Base-by-base conservation (phyloP, 768 basidiomycete species). In the Hypsizygus marmoreus region DNA sequence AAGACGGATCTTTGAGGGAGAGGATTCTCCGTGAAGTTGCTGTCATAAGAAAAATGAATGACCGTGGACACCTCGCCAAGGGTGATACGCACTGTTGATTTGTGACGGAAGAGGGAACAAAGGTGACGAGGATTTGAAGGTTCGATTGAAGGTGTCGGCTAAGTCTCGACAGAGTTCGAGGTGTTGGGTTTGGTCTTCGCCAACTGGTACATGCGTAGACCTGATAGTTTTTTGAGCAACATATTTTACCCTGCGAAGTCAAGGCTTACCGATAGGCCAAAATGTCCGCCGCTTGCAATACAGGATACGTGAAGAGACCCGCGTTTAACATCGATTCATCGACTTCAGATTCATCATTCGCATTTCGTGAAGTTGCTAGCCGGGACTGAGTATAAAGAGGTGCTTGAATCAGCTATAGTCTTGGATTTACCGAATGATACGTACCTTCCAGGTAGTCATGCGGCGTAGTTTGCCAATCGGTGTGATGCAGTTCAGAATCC, bases 401-500 rank as follows among this genome's bases (percentile, higher is more conserved):
- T 26, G 50, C 41, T 48, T n/a, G 44, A 28, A 23, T 46, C 34
- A 20, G 23, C 34, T 13, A 8, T 3, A 20, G 14, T 50, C 45
- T 19, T 16, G 14, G 14, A 26, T 8, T n/a, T n/a, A n/a, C n/a
- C n/a, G 5, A 14, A 24, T 10, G 26, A 12, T 12, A 49, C 71
- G 22, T 48, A 89, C 92, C 81, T 97, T 98, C 93, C 95, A 97
- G 0, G 91, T 93, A 4, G 94, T 97, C 95, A 97, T 97, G 32
- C 94, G 68, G 30, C 83, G 80, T 8, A 97, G 68, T 54, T 82
- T 84, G 8, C 92, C 91, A 16, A 95, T 74, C 0, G 92, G 85
- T 0, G 91, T 86, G 24, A 93, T 68, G 56, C 92, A 95, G 52
- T 80, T 89, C 46, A 97, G 63, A 37, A 95, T 82, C 95, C 95